Base-by-base conservation (phyloP, 192 early-diverging fungal species). In the Pecoramyces ruminantium region DNA sequence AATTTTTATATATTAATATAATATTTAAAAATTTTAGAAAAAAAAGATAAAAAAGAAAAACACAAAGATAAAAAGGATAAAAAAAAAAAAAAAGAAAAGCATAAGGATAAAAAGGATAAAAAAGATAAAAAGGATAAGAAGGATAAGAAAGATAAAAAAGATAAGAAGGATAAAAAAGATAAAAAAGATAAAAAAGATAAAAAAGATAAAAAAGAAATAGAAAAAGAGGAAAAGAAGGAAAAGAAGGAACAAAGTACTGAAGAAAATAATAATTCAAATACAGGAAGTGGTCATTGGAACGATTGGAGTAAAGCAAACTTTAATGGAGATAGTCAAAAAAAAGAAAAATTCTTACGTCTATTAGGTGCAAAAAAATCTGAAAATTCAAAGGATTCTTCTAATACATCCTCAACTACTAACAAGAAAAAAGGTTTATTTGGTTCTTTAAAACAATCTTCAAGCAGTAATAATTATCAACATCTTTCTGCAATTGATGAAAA, bases 321-420 rank as follows among this genome's bases (percentile, higher is more conserved):
- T 81, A 86, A 86, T 14, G 88, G 87, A 29, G 85, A 90, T 78
- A 84, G 85, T 18, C 85, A 84, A 38, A 86, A 88, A 29, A 89
- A 90, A 82, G 84, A 88, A 83, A 92, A 92, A 81, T 92, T 92
- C 81, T 80, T 92, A 81, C 86, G 89, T 25, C 85, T 92, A 27
- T 81, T 92, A 38, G 89, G 89, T 0, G 91, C 88, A 28, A 91
- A 91, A 78, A 92, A 92, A 82, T 78, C 79, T 15, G 13, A 78
- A 29, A 67, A 67, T 67, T 9, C 4, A n/a, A 21, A 67, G 0
- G 25, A 18, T n/a, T 8, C 30, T 11, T 25, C 77, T 29, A 81
- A 80, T 25, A 38, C 58, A 16, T 27, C 81, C 16, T 79, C 84
- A 4, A 39, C 34, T 2, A 30, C 42, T 4, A 82, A 82, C 21